These are phyloP conservation scores for Cornus florida DNA, from an alignment of 148 eudicot genomes.

Conservation along the genomic window DNA sequence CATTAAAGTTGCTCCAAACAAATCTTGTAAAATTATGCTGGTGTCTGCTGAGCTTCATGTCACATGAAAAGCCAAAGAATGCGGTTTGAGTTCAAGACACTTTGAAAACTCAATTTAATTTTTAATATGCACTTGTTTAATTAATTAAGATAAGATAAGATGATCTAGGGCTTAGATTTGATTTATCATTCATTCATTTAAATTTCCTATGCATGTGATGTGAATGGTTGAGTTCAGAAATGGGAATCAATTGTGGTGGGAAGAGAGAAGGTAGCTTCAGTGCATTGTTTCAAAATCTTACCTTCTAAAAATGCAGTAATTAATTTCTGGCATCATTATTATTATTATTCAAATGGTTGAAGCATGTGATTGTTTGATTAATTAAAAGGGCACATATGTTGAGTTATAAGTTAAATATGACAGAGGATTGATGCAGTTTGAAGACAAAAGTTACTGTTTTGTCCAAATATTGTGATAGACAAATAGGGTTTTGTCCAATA, in stretches of 20 bases:
- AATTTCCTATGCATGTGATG: background rate
- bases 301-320: background rate
- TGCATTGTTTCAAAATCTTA: conserved; percentile 11
- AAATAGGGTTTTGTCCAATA: background rate
- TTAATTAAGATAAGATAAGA: background rate
- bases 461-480: background rate
- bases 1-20: too few relatives aligned
- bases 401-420: background rate
- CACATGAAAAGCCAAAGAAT: conserved; percentile 2
- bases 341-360: background rate
- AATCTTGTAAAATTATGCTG: too few relatives aligned
- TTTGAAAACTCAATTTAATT: background rate
- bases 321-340: background rate
- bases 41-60: background rate
- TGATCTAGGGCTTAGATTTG: background rate
- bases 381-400: background rate
- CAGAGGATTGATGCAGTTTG: background rate
- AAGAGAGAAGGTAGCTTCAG: conserved; percentile 14
- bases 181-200: background rate
- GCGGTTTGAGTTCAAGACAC: conserved; percentile 7
- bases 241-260: background rate
- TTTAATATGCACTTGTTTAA: background rate
- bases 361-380: background rate
- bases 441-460: background rate
- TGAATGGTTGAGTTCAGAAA: background rate